Base-by-base conservation (phyloP, 352 stramenopile species). In the Phytophthora cryptogea region DNA sequence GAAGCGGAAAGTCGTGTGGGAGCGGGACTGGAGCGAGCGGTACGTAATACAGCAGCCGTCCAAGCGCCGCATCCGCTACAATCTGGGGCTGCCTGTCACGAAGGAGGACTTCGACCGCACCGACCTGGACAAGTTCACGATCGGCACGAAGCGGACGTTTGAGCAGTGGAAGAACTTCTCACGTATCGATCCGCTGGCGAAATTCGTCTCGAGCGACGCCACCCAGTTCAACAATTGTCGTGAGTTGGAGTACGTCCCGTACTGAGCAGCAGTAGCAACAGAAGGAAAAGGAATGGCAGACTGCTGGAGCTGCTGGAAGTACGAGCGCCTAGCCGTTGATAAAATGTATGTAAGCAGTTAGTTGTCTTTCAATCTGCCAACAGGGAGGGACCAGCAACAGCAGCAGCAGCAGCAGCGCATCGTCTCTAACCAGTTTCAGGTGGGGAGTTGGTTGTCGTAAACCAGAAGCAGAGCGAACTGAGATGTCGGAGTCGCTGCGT, bases 101-200 rank as follows among this genome's bases (percentile, higher is more conserved):
- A 72, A 67, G 8, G 75, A 91, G 17, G 81, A 91, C 54, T 91
- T 89, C 44, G 78, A 91, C 52, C 84, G 70, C 50, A 91, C 80
- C 2, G 79, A 92, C 13, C 54, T 92, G 33, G 77, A 89, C 13
- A 70, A 87, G 52, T 94, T 89, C 59, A 51, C 61, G 11, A 54
- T 94, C 5, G 84, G 84, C 49, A 90, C 53, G 13, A 92, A 90
- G 74, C 75, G 84, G 16, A 89, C 82, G 20, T 84, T 90, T 20
- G 70, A 78, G 61, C 82, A 92, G 68, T 94, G 82, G 82, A 79
- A 78, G 23, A 72, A 89, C 43, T 94, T 94, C n/a, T 88, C 80
- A 2, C 71, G 79, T 11, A 92, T 94, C 40, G 80, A 94, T 31
- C 84, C 83, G 13, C 54, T 80, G 40, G 84, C 81, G n/a, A 72